phyloP scores from a whole-genome alignment of 345 rosid species.

The Reutealis trisperma region DNA sequence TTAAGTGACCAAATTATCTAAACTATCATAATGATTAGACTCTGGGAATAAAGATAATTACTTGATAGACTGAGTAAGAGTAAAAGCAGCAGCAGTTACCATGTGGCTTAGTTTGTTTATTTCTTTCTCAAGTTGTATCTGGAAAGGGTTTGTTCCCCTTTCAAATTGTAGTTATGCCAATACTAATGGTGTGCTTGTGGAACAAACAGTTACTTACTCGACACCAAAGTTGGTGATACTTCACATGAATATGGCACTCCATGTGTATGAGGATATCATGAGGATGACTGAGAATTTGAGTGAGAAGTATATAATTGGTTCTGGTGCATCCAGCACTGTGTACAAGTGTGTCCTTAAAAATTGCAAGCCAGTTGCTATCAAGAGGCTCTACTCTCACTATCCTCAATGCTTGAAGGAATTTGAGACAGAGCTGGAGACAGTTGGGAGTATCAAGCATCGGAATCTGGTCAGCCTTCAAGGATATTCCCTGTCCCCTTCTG shows the following conservation, averaged over 20 bases:
- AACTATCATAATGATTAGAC: neutral
- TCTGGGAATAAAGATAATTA: neutral
- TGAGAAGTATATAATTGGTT: conserved; percentile 85
- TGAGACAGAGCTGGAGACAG: conserved; percentile 85
- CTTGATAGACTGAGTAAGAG: neutral
- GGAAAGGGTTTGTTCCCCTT: neutral
- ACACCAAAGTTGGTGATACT: conserved; percentile 87
- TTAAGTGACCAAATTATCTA: neutral
- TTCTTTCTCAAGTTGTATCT: neutral
- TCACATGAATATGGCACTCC: conserved; percentile 98
- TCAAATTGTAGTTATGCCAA: neutral
- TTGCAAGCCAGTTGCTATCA: conserved; percentile 94
- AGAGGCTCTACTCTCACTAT: conserved; percentile 82
- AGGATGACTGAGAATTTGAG: conserved; percentile 96
- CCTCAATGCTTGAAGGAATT: conserved; percentile 85
- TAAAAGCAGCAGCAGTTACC: neutral
- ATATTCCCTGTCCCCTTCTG: conserved; percentile 73
- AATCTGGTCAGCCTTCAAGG: conserved; percentile 93
- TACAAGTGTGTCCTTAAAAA: conserved; percentile 91
- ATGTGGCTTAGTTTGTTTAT: neutral
- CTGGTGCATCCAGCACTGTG: conserved; percentile 91
- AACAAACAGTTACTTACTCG: conserved; percentile 58
- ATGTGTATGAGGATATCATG: conserved; percentile 95
- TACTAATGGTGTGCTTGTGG: conserved; percentile 17
- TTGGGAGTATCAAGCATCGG: conserved; percentile 90